A percentile compares a stretch with the other conserved stretches of the same genome.
Evolutionary conservation across 257 asterid genomes (phyloP).

Genomic region (Plectranthus barbatus): DNA sequence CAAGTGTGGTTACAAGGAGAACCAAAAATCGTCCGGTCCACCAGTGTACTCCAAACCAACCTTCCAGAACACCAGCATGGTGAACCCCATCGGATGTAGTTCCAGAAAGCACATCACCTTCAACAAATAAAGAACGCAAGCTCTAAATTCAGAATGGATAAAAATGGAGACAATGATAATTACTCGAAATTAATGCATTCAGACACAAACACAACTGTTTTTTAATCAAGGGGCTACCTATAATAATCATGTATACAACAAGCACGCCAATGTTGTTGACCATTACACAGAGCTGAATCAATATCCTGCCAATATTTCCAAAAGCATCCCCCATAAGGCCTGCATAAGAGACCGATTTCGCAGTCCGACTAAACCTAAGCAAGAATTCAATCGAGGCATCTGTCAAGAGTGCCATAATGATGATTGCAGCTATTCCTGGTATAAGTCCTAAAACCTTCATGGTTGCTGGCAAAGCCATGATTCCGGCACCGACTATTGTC

Average conservation of each 20-base stretch:
- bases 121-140: slow-evolving; percentile 15
- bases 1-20: slow-evolving; percentile 70
- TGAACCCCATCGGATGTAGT: slow-evolving; percentile 70
- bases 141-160: background rate
- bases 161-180: background rate
- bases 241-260: slow-evolving; percentile 92
- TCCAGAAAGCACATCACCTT: slow-evolving; percentile 99
- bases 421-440: slow-evolving; percentile 59
- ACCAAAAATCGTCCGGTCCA: slow-evolving; percentile 75
- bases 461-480: slow-evolving; percentile 97
- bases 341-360: slow-evolving; percentile 72
- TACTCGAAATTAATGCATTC: background rate
- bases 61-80: slow-evolving; percentile 93
- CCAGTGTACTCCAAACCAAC: slow-evolving; percentile 93
- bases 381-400: slow-evolving; percentile 80
- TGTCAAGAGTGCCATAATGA: slow-evolving; percentile 87
- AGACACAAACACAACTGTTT: slow-evolving; percentile 11
- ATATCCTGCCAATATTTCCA: slow-evolving; percentile 81
- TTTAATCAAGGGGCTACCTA: slow-evolving; percentile 46
- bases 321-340: slow-evolving; percentile 87
- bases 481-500: slow-evolving; percentile 95
- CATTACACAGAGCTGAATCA: slow-evolving; percentile 77
- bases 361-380: slow-evolving; percentile 69
- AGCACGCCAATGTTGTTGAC: slow-evolving; percentile 92
- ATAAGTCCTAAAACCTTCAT: slow-evolving; percentile 89